These are phyloP conservation scores for Crucibulum laeve DNA, from an alignment of 768 basidiomycete genomes.

Conservation along the genomic window DNA sequence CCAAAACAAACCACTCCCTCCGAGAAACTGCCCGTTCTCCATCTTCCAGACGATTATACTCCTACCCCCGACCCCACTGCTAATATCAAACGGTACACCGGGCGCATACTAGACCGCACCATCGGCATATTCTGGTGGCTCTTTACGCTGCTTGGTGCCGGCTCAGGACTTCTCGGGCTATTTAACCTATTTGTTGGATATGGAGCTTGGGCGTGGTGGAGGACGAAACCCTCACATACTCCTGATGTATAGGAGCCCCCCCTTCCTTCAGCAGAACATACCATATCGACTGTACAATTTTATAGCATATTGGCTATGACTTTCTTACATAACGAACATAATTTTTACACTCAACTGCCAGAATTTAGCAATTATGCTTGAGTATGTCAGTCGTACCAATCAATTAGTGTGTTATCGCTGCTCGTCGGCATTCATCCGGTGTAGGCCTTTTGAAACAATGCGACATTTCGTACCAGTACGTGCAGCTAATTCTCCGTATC, in stretches of 20 bases:
- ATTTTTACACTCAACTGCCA: too few relatives aligned
- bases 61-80: conserved; percentile 54
- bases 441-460: too few relatives aligned
- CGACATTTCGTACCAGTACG: too few relatives aligned
- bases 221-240: conserved; percentile 15
- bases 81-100: conserved; percentile 55
- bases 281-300: background rate
- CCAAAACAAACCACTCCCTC: conserved; percentile 17
- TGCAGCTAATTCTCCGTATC: too few relatives aligned
- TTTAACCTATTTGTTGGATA: conserved; percentile 71
- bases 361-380: too few relatives aligned
- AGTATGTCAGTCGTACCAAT: too few relatives aligned
- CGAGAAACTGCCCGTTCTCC: conserved; percentile 32
- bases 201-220: conserved; percentile 63
- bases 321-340: too few relatives aligned
- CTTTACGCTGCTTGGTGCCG: conserved; percentile 71
- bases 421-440: too few relatives aligned
- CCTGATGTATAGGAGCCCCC: background rate
- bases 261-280: background rate
- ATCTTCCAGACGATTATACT: conserved; percentile 44
- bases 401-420: too few relatives aligned
- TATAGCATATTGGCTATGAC: too few relatives aligned
- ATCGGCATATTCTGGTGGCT: conserved; percentile 81
- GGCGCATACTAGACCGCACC: conserved; percentile 64
- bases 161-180: conserved; percentile 63